phyloP scores from a whole-genome alignment of 441 rosid species.

The Biscutella laevigata region DNA sequence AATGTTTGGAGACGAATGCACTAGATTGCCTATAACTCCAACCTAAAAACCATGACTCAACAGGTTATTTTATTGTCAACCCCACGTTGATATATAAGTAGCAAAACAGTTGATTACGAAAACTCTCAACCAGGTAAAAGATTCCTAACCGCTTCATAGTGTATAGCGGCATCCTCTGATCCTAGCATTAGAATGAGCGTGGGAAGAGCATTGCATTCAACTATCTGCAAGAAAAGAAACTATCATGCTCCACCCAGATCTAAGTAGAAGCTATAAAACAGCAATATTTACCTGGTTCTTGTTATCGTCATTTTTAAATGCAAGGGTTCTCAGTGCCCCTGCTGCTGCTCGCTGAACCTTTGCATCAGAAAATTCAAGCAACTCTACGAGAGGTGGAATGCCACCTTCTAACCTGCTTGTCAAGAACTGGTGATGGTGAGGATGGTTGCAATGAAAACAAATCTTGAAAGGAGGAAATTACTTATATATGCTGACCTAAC shows the following conservation, averaged over 20 bases:
- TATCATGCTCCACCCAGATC: conserved; percentile 4
- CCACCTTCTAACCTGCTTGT: conserved; percentile 78
- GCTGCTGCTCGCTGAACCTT: conserved; percentile 99
- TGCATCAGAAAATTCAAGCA: conserved; percentile 73
- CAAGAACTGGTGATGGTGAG: conserved; percentile 13
- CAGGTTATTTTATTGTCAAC: conserved; percentile 10
- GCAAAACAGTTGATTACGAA: conserved; percentile 1
- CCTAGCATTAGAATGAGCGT: conserved; percentile 88
- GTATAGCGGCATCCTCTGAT: conserved; percentile 96
- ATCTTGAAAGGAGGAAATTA: conserved; percentile 1
- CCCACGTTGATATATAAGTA: neutral
- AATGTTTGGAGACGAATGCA: conserved; percentile 93
- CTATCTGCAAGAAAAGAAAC: conserved; percentile 50
- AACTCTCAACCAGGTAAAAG: neutral
- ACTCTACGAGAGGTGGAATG: conserved; percentile 92
- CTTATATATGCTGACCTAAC: conserved; percentile 59
- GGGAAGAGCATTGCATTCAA: conserved; percentile 89
- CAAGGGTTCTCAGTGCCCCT: conserved; percentile 88
- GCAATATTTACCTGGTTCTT: conserved; percentile 21
- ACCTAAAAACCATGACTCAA: conserved; percentile 41
- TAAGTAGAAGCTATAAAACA: conserved; percentile 11
- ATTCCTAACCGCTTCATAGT: conserved; percentile 86
- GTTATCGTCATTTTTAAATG: conserved; percentile 91
- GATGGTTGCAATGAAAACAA: conserved; percentile 11
- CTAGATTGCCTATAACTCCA: conserved; percentile 95